Evolutionary conservation across 75 land plant genomes (phyloP).

Genomic region (Ceratopteris richardii): DNA sequence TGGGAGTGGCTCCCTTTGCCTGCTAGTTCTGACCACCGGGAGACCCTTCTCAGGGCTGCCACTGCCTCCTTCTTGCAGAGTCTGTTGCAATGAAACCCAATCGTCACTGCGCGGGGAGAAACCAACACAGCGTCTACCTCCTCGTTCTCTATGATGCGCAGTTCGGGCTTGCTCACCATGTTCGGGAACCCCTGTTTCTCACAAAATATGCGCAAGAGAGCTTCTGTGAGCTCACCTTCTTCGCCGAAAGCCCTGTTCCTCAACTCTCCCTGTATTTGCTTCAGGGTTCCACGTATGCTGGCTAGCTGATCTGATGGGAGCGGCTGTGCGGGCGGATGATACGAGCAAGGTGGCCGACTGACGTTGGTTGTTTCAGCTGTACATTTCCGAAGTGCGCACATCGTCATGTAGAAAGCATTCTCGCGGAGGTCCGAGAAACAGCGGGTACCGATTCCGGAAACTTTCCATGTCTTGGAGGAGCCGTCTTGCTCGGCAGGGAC

Average conservation of each 20-base stretch:
- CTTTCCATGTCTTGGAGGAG: no score
- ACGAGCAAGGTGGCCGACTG: no score
- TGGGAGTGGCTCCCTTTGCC: not conserved
- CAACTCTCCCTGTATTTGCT: not conserved
- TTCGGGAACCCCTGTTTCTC: not conserved
- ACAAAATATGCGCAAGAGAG: not conserved
- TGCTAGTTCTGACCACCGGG: not conserved
- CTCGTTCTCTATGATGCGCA: not conserved
- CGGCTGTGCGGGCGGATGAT: no score
- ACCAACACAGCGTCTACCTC: constrained; percentile 4
- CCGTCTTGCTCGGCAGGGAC: no score
- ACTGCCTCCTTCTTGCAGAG: not conserved
- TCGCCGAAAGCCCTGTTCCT: not conserved
- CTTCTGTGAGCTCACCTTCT: not conserved
- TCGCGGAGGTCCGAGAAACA: no score
- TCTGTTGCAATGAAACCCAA: not conserved
- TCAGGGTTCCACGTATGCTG: not conserved
- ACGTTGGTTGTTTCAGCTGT: no score
- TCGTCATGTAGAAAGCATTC: no score
- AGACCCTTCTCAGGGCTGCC: not conserved
- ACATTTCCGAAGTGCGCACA: no score
- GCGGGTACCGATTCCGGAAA: no score
- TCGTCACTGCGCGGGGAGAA: not conserved
- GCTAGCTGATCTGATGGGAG: no score
- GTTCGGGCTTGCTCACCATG: not conserved